Conservation (phyloP, 2,329 filamentous ascomycete species). For the Epicoccum sorghinum region DNA sequence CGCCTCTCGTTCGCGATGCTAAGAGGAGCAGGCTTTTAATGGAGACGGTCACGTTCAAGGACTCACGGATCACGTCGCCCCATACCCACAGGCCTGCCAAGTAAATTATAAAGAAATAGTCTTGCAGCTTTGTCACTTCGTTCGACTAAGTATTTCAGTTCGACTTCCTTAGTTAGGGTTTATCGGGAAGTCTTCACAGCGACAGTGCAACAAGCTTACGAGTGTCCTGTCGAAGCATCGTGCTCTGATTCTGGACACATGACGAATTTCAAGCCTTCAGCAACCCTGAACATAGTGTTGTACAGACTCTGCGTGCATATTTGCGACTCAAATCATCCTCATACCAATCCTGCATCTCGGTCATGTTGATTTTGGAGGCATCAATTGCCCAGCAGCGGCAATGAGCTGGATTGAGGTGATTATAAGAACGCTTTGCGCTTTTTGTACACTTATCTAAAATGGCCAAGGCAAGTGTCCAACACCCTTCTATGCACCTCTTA, state of each 20-base stretch:
- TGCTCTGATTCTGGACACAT: constrained; percentile 50
- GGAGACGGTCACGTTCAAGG: constrained; percentile 42
- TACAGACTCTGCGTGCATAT: constrained; percentile 54
- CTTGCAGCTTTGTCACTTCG: constrained; percentile 26
- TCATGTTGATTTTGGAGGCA: constrained; percentile 41
- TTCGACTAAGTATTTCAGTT: constrained; percentile 31
- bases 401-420: constrained; percentile 42
- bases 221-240: constrained; percentile 46
- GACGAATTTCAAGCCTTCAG: constrained; percentile 53
- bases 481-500: neutral
- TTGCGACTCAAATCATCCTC: constrained; percentile 54
- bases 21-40: constrained; percentile 33
- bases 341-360: constrained; percentile 48
- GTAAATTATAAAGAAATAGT: no score
- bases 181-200: constrained; percentile 38
- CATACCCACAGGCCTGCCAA: neutral
- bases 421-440: constrained; percentile 34
- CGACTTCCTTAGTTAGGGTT: constrained; percentile 35
- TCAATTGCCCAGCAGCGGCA: constrained; percentile 40
- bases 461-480: constrained; percentile 36
- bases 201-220: constrained; percentile 38
- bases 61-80: constrained; percentile 37
- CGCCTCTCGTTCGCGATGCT: constrained; percentile 1
- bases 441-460: constrained; percentile 36
- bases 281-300: constrained; percentile 49